Evolutionary conservation across 2,329 filamentous ascomycete genomes (phyloP), one percentile per base, ranked within the genome.

Genomic region (Aspergillus cejpii): DNA sequence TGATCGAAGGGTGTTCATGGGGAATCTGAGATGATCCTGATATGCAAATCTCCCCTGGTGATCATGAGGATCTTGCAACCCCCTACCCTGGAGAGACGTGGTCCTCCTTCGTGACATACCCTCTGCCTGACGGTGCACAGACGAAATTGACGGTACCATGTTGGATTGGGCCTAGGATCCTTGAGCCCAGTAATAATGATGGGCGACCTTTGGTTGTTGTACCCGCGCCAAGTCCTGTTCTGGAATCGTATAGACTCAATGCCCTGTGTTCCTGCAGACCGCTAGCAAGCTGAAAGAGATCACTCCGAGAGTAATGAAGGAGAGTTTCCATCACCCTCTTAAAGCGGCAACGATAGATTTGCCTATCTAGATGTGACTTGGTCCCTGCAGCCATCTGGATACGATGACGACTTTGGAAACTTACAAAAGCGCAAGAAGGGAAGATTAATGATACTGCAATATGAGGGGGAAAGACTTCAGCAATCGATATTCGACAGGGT

Each of bases 51-150:
- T 41, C 39, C 5, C 39, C 39, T 7, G 39, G 28, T 11, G 17
- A 19, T 6, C 26, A 41, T n/a, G 10, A 34, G 6, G 24, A 29
- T n/a, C 33, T 41, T 26, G 27, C 28, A 19, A 33, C 26, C 19
- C 19, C 31, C 11, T 26, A 10, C 23, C 39, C 39, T 21, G 39
- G 39, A 41, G 19, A 34, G 31, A 41, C 39, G 6, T 41, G 28
- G 29, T 42, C 40, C 29, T 11, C 23, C 3, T n/a, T 24, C 20
- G 8, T 42, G n/a, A n/a, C 4, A 3, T 19, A 20, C 3, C 11
- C 12, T 3, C 19, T 34, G 20, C 28, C 31, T 21, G 39, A 20
- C 6, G 39, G 33, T n/a, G 20, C 19, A 1, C 39, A 19, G 39
- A 42, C 40, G 5, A 37, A 20, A 37, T 8, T 36, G 20, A 42